Base-by-base conservation (phyloP, 257 asterid genomes). In the Mitragyna speciosa region DNA sequence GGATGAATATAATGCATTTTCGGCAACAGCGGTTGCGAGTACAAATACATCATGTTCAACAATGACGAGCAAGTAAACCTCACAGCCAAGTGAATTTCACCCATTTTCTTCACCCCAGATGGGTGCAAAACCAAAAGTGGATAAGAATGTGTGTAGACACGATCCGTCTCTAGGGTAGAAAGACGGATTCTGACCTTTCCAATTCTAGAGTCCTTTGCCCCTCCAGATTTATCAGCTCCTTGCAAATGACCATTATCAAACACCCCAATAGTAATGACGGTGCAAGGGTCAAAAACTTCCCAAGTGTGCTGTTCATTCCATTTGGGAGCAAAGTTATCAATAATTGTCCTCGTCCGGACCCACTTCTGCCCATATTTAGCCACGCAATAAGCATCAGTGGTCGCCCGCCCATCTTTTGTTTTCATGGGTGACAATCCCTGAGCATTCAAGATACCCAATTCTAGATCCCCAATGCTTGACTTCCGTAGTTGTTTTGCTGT, bases 251-350 rank as follows among this genome's bases (percentile, higher is more conserved):
- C 79, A 59, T 85, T 87, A 75, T 87, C 91, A 67, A 87, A 87
- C 6, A 87, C 91, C 24, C 91, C 91, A 75, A 87, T 85, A 20
- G 91, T 87, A 71, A 87, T 76, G 49, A 87, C 91, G 19, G 91
- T 87, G 82, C 89, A 87, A 61, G 89, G 91, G 78, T 87, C 91
- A 61, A 71, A 87, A 22, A 87, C 91, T 43, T 87, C 91, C 91
- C 91, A 87, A 17, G 91, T 87, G 83, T 87, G 85, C 58, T 87
- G 91, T 39, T 87, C 91, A 45, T 87, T 87, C 91, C 91, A 87
- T 49, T 73, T 85, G 26, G 91, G 91, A 70, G 87, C 78, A 84
- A 87, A 87, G 82, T 87, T 83, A 69, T 83, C 89, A 3, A 87
- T 85, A 31, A 87, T 83, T 17, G 91, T 85, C 85, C 91, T 85